Evolutionary conservation across 202 grass and related monocot species (phyloP).

Genomic region (Digitaria exilis): DNA sequence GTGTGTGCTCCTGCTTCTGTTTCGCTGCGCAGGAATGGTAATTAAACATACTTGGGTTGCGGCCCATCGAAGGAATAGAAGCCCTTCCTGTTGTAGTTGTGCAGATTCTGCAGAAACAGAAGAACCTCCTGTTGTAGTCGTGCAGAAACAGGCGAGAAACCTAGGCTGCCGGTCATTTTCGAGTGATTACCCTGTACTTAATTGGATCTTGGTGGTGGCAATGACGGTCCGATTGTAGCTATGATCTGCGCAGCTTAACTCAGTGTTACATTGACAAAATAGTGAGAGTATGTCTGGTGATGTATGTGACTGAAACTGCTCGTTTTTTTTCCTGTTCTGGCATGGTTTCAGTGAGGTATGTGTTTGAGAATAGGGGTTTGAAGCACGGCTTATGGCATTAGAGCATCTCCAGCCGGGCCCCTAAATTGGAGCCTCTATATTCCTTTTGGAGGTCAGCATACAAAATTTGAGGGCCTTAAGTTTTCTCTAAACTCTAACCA

Average conservation of each 20-base stretch:
- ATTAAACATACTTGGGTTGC: conserved; percentile 8
- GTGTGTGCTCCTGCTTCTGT: conserved; percentile 39
- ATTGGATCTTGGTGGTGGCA: conserved; percentile 42
- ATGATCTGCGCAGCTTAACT: conserved; percentile 19
- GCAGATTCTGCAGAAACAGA: conserved; percentile 35
- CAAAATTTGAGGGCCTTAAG: too few relatives aligned
- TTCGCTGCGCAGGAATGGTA: neutral
- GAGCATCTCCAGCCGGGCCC: too few relatives aligned
- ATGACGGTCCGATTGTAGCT: conserved; percentile 37
- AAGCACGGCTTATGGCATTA: too few relatives aligned
- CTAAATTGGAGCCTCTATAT: too few relatives aligned
- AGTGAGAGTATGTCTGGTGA: neutral
- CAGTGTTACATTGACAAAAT: neutral
- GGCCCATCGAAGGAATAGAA: conserved; percentile 30
- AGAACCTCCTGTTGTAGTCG: conserved; percentile 21
- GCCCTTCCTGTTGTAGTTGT: conserved; percentile 17
- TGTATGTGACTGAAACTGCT: neutral
- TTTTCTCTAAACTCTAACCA: too few relatives aligned
- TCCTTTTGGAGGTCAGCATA: too few relatives aligned
- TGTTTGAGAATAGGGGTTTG: too few relatives aligned
- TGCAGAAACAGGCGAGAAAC: conserved; percentile 37
- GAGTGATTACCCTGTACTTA: conserved; percentile 49
- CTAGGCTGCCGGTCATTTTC: conserved; percentile 39
- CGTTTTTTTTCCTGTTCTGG: too few relatives aligned
- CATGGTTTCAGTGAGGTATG: too few relatives aligned